Conservation (phyloP, 345 rosid species). For the Syzygium aqueum region DNA sequence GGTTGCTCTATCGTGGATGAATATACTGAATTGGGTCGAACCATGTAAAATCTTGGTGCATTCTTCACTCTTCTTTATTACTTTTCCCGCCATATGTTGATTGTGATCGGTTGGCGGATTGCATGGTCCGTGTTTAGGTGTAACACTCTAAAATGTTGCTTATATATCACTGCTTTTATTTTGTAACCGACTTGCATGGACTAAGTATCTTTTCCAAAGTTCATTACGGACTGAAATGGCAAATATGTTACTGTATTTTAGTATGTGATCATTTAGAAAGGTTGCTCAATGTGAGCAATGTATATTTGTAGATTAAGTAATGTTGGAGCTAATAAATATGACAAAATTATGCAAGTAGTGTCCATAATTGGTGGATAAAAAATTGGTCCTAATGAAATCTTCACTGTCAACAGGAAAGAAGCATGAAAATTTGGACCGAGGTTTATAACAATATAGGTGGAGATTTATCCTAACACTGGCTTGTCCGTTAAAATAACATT, state of each 20-base stretch:
- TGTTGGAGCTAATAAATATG: background rate
- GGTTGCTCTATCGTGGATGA: background rate
- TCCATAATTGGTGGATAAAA: background rate
- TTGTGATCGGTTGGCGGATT: background rate
- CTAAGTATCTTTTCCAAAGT: background rate
- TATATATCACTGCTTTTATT: background rate
- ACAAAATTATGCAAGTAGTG: background rate
- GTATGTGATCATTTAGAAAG: background rate
- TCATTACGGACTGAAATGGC: background rate
- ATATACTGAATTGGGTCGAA: background rate
- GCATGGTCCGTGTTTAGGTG: background rate
- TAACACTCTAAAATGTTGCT: background rate
- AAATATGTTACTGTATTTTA: background rate
- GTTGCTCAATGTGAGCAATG: background rate
- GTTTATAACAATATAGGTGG: too few relatives aligned
- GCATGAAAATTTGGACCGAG: background rate
- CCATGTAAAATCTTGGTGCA: background rate
- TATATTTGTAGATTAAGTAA: background rate
- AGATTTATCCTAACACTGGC: background rate
- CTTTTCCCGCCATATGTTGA: background rate
- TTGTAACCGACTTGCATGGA: background rate
- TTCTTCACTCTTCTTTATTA: background rate
- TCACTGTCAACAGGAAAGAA: background rate
- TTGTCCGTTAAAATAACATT: too few relatives aligned
- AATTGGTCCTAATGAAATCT: background rate